phyloP scores from a whole-genome alignment of 208 protist species.

The Trypanosoma avium region DNA sequence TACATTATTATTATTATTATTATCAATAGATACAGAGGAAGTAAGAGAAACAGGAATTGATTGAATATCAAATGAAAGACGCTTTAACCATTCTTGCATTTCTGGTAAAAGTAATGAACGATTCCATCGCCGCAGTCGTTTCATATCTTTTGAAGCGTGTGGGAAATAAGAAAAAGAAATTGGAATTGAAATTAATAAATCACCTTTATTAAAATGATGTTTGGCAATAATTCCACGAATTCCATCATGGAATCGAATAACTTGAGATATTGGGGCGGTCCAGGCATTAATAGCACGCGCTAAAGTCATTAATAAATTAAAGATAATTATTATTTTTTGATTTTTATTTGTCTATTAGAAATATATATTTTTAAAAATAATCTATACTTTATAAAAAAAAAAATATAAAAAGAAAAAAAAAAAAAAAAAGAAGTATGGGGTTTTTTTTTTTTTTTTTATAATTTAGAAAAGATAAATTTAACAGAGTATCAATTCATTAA shows the following conservation, averaged over 20 bases:
- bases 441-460: too few species aligned
- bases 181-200: constrained; percentile 54
- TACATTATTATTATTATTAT: constrained; percentile 23
- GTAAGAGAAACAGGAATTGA: constrained; percentile 41
- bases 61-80: constrained; percentile 41
- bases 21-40: constrained; percentile 34
- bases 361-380: too few species aligned
- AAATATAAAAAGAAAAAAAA: constrained; percentile 12
- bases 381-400: constrained; percentile 10
- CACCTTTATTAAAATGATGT: constrained; percentile 35
- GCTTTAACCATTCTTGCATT: constrained; percentile 51
- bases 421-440: too few species aligned
- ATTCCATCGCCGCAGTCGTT: constrained; percentile 55
- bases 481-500: too few species aligned
- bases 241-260: constrained; percentile 34
- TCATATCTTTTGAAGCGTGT: constrained; percentile 20
- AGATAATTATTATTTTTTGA: neutral
- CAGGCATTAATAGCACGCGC: constrained; percentile 22
- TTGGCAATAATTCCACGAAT: constrained; percentile 59
- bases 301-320: constrained; percentile 16
- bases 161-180: constrained; percentile 62
- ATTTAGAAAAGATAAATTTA: too few species aligned
- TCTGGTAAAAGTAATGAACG: constrained; percentile 64
- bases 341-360: neutral
- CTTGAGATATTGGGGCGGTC: constrained; percentile 35